Evolutionary conservation across 1,284 basidiomycete genomes (phyloP), one percentile per base, ranked within the genome.

Genomic region (Exobasidium rhododendri): DNA sequence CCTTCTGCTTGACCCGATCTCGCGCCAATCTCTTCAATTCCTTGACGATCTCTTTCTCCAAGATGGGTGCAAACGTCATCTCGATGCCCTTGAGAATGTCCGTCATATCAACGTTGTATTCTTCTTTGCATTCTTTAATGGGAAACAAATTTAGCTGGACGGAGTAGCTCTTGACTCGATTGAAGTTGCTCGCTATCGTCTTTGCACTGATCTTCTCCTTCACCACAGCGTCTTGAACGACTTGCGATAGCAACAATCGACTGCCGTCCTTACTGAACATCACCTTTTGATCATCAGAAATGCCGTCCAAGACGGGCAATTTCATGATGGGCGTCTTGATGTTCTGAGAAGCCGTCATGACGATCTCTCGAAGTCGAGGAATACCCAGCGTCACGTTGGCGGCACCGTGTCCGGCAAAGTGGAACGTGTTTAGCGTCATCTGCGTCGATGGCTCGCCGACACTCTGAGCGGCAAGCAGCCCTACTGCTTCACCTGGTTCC

Each of bases 391-490:
- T 99, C 66, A 99, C 96, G 81, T 99, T 99, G 43, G 96, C 94
- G 62, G 96, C 94, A 82, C 96, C 96, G 81, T 98, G 96, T 72
- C 94, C 92, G 89, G 76, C 61, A 80, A 98, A 97, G 84, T 99
- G 96, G 87, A 99, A 99, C 7, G 96, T 99, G 81, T 99, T 99
- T 70, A 99, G 83, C 30, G 96, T 99, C 96, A 99, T 99, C 81
- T 99, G 96, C 1, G 96, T 99, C 26, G 96, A 98, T 3, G 96
- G 96, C 81, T 99, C 96, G 64, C 96, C 96, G 52, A 99, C 87
- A 91, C 94, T 92, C 84, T 99, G 96, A 24, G 94, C 94, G n/a
- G 96, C 96, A 54, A 99, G 84, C 52, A 98, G 81, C 59, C 96
- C 96, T 54, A 99, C 96, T 7, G 94, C 93, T 82, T 99, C 96